Percentiles rank a stretch among this genome's conserved stretches.
Evolutionary conservation across 2,329 filamentous ascomycete genomes (phyloP).

Genomic region (Aspergillus sclerotialis): DNA sequence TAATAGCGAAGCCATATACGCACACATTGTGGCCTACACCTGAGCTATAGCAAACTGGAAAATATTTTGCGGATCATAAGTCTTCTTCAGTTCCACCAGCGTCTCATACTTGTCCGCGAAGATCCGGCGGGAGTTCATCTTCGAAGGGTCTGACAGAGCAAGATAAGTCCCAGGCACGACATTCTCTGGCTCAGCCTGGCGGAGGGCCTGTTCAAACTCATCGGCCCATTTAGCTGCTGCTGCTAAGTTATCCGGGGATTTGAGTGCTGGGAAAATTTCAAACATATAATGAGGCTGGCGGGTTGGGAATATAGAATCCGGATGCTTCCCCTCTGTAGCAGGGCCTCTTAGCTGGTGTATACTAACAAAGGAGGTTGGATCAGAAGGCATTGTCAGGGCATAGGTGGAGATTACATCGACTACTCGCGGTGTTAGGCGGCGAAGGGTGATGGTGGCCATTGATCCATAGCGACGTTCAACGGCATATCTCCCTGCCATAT

Average conservation of each 20-base stretch:
- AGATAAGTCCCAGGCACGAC: constrained; percentile 11
- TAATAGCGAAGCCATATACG: too few species aligned
- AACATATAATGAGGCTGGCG: constrained; percentile 15
- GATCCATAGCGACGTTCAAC: constrained; percentile 3
- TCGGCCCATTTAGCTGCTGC: constrained; percentile 7
- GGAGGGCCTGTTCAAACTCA: constrained; percentile 4
- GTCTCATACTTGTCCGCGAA: constrained; percentile 9
- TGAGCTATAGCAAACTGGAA: too few species aligned
- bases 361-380: constrained; percentile 8
- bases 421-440: constrained; percentile 4
- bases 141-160: constrained; percentile 6
- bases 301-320: constrained; percentile 8
- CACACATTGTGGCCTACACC: too few species aligned
- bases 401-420: constrained; percentile 5
- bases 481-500: constrained; percentile 1
- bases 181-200: constrained; percentile 3
- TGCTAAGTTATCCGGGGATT: neutral
- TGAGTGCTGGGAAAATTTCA: constrained; percentile 9
- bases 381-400: constrained; percentile 1
- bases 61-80: constrained; percentile 10
- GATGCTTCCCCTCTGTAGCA: constrained; percentile 4
- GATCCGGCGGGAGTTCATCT: neutral
- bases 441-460: constrained; percentile 5
- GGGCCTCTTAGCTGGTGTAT: constrained; percentile 13
- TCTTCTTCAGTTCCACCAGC: constrained; percentile 9